Evolutionary conservation across 352 stramenopile genomes (phyloP), one percentile per base, ranked within the genome.

Genomic region (Phytophthora idaei): DNA sequence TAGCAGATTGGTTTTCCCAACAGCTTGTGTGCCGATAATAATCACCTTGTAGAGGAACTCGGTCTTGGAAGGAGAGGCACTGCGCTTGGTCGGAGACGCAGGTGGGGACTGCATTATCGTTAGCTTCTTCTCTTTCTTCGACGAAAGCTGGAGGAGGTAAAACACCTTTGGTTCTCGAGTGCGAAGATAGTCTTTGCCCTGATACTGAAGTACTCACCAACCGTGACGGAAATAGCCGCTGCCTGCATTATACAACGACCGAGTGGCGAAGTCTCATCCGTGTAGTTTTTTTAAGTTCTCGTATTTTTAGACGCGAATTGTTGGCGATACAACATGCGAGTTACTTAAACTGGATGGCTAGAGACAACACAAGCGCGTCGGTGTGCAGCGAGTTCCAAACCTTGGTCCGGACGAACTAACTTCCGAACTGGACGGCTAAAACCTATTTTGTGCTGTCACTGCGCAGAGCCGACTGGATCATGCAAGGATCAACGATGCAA

Each of bases 1-100:
- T 11, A 49, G 78, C 12, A 90, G 37, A 32, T 88, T 89, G 36
- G 82, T 90, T 47, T 90, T 90, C 1, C 82, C 80, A 21, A 90
- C 80, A 14, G 44, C 44, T 1, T 74, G 76, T 0, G 77, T 87
- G 6, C 81, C 80, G 54, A 87, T 89, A 37, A 90, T 61, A 51
- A 90, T 49, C 17, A 49, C 44, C 21, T 49, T 49, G 44, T 49
- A 49, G 21, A 49, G n/a, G 5, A 49, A 25, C 21, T 49, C 44
- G 17, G 6, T 49, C 44, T 31, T 49, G 21, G 44, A 32, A 49
- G 44, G 44, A 14, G 44, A 49, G 6, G 44, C 21, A 27, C 56
- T 54, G 45, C 56, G 55, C 25, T 63, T 63, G 27, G 77, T 61
- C 8, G 79, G 79, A 28, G 72, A 78, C 32, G 61, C 41, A 11